Evolutionary conservation across 2,329 filamentous ascomycete genomes (phyloP).

Genomic region (Blastomyces percursus): DNA sequence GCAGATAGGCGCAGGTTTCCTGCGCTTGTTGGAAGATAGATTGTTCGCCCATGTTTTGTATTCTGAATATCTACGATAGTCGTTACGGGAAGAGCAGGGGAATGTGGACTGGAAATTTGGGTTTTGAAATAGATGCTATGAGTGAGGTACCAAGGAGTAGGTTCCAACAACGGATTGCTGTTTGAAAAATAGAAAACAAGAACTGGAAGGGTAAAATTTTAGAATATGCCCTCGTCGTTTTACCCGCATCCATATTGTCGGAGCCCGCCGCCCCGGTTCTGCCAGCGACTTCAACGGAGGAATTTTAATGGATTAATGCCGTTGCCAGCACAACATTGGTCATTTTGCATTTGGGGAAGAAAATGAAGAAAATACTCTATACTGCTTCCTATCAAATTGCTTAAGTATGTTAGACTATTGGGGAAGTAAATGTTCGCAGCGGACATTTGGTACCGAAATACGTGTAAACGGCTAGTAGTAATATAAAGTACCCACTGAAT

Average conservation of each 20-base stretch:
- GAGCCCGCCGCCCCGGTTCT: neutral
- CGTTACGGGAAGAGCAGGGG: neutral
- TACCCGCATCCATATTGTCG: neutral
- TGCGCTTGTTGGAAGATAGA: conserved; percentile 19
- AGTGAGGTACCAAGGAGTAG: neutral
- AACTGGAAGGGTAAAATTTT: no score
- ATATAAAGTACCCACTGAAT: neutral
- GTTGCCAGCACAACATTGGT: neutral
- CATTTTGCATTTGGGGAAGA: neutral
- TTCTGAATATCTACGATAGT: neutral
- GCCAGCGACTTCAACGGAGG: neutral
- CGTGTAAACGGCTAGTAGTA: neutral
- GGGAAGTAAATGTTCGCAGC: no score
- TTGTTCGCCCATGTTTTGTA: conserved; percentile 8
- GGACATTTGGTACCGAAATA: neutral
- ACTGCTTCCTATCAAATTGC: neutral
- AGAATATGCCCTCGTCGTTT: neutral
- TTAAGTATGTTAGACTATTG: no score
- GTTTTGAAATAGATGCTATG: neutral
- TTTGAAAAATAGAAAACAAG: neutral
- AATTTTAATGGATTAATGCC: neutral
- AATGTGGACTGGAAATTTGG: neutral
- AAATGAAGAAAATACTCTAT: neutral
- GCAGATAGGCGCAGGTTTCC: conserved; percentile 43
- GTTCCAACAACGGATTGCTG: neutral